Percentiles rank a stretch among this genome's conserved stretches.
These are phyloP conservation scores for Boletellus ananiceps DNA, from an alignment of 768 basidiomycete genomes.

Conservation along the genomic window DNA sequence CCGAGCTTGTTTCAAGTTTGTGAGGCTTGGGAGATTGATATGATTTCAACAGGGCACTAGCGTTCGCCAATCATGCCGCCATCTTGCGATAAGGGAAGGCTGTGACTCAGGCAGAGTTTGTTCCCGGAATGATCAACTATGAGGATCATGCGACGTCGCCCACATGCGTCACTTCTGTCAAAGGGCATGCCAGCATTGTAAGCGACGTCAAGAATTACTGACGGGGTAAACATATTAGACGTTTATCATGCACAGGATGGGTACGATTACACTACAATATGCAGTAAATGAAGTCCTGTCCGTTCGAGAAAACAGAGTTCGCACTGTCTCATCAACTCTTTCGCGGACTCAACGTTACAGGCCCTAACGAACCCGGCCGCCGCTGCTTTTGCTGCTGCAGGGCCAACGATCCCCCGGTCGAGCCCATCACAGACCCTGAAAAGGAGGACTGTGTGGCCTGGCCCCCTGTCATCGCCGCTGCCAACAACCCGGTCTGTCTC, in stretches of 20 bases:
- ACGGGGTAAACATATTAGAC: too few relatives aligned
- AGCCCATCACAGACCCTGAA: conserved; percentile 10
- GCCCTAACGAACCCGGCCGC: conserved; percentile 29
- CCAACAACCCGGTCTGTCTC: conserved; percentile 43
- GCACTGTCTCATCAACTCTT: conserved; percentile 7
- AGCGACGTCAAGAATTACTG: too few relatives aligned
- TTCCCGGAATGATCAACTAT: background rate
- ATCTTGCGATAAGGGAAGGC: background rate
- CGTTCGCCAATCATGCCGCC: too few relatives aligned
- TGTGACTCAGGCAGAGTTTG: too few relatives aligned
- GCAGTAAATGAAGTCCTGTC: background rate
- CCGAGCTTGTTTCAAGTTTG: background rate
- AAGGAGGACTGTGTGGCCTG: conserved; percentile 28
- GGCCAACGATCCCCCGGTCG: conserved; percentile 14
- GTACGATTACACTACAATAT: too few relatives aligned
- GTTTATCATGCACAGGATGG: too few relatives aligned
- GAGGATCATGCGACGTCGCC: too few relatives aligned
- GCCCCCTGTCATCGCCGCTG: conserved; percentile 35
- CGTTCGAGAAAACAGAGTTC: background rate
- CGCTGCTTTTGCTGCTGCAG: conserved; percentile 38
- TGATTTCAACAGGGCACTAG: too few relatives aligned
- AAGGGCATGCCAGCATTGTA: too few relatives aligned
- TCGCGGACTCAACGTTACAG: conserved; percentile 37
- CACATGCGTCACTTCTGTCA: too few relatives aligned
- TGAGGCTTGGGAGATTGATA: background rate